These are phyloP conservation scores for Trichoderma orchidacearum DNA, from an alignment of 495 filamentous ascomycete species.

Conservation along the genomic window DNA sequence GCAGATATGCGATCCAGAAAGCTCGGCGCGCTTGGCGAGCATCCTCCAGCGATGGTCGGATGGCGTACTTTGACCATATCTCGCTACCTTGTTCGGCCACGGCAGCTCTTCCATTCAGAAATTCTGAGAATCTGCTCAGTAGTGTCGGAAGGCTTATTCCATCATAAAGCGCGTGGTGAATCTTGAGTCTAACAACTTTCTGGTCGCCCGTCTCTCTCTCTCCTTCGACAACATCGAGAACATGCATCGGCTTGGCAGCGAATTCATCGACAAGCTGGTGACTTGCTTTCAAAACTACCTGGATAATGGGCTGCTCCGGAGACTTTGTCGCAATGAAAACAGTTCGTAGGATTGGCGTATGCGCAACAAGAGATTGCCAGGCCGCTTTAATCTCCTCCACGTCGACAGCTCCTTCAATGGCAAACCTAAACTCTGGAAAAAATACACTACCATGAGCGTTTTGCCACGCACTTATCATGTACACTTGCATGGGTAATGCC, in stretches of 20 bases:
- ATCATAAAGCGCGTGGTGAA: constrained; percentile 74
- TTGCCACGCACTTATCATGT: constrained; percentile 57
- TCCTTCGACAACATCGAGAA: background rate
- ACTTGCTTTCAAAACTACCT: constrained; percentile 27
- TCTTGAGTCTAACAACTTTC: constrained; percentile 26
- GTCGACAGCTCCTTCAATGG: constrained; percentile 18
- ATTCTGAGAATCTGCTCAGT: constrained; percentile 11
- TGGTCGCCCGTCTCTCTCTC: background rate
- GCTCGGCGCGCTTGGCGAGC: background rate
- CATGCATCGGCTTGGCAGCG: constrained; percentile 4
- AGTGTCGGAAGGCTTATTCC: constrained; percentile 51
- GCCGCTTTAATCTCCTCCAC: constrained; percentile 23
- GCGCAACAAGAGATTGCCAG: constrained; percentile 41
- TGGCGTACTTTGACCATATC: background rate
- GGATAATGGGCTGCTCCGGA: constrained; percentile 33
- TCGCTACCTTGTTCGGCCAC: background rate
- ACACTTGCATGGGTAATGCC: constrained; percentile 56
- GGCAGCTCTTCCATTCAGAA: background rate
- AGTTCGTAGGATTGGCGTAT: constrained; percentile 49
- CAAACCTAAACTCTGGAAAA: constrained; percentile 49
- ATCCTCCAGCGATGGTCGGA: background rate
- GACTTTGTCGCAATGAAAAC: constrained; percentile 36
- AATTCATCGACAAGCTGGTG: background rate
- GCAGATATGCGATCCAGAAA: constrained; percentile 9
- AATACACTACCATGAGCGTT: constrained; percentile 46